Evolutionary conservation across 306 rosid species (phyloP).

Genomic region (barrel medic (Medicago truncatula)): MtrunA17r5.0-ANR NC_053045.1:58457001-58457500

Average conservation of each 20-base stretch:
- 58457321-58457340: too few species aligned
- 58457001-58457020: neutral
- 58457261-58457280: too few species aligned
- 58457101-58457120: neutral
- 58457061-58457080: too few species aligned
- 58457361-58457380: neutral
- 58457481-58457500: slow-evolving; percentile 5
- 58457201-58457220: slow-evolving; percentile 9
- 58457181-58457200: neutral
- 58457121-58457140: neutral
- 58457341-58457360: neutral
- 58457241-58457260: too few species aligned
- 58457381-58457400: too few species aligned
- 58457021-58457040: neutral
- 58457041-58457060: neutral
- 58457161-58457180: neutral
- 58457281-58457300: too few species aligned
- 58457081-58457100: neutral
- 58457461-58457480: neutral
- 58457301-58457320: too few species aligned
- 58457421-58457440: neutral
- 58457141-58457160: neutral
- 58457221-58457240: too few species aligned
- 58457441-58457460: neutral
- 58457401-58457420: neutral